A percentile compares a stretch with the other conserved stretches of the same genome.
Conservation (phyloP, 495 filamentous ascomycete species). For the Aspergillus egyptiacus region DNA sequence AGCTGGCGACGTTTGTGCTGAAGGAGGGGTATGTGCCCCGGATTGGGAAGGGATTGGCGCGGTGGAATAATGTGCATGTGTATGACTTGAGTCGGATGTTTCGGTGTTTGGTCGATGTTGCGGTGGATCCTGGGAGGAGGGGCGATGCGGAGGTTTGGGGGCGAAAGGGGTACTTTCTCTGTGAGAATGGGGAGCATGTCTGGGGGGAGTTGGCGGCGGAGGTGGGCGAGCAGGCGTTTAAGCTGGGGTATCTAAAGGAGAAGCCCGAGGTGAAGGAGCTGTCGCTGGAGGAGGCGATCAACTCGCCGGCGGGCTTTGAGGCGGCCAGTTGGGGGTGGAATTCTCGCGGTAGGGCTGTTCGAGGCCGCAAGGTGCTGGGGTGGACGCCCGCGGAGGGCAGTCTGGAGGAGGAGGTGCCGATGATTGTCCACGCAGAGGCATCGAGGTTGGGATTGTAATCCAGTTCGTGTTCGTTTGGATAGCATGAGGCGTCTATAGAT, state of each 20-base stretch:
- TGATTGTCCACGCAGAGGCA: constrained; percentile 30
- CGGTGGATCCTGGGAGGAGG: constrained; percentile 20
- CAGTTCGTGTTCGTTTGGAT: neutral
- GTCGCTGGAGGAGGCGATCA: constrained; percentile 24
- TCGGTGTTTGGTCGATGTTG: constrained; percentile 49
- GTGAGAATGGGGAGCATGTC: constrained; percentile 59
- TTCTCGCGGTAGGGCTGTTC: constrained; percentile 48
- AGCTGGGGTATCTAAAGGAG: constrained; percentile 51
- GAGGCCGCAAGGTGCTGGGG: constrained; percentile 54
- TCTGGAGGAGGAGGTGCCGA: constrained; percentile 47
- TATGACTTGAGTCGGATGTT: constrained; percentile 57
- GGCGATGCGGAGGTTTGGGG: constrained; percentile 59
- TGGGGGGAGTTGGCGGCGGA: constrained; percentile 58
- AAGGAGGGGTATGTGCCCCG: constrained; percentile 49
- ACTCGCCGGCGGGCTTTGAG: constrained; percentile 25
- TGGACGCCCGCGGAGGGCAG: constrained; percentile 49
- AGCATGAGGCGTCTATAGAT: constrained; percentile 11
- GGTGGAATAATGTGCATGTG: constrained; percentile 66
- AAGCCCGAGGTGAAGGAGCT: constrained; percentile 38
- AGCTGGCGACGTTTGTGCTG: constrained; percentile 46
- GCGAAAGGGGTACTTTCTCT: constrained; percentile 62
- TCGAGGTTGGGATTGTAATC: neutral
- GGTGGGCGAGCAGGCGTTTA: constrained; percentile 52
- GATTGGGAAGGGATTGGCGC: constrained; percentile 48
- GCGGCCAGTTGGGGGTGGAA: constrained; percentile 49